Conservation (phyloP, 2,329 filamentous ascomycete species). For the Zelopaecilomyces penicillatus region DNA sequence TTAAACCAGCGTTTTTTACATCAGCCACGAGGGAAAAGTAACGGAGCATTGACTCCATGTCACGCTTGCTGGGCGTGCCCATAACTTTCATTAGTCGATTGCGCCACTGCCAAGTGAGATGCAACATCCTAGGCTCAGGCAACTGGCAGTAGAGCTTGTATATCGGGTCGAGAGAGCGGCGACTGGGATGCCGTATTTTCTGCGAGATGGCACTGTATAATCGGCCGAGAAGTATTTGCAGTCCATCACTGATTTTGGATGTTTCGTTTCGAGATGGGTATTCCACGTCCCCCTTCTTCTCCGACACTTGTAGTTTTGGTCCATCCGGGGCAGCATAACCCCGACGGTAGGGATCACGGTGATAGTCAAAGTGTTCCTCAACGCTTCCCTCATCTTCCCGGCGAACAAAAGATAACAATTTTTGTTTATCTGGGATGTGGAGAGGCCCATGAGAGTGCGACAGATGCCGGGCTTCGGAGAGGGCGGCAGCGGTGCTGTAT, state of each 20-base stretch:
- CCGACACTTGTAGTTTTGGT: slow-evolving; percentile 41
- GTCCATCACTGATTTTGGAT: slow-evolving; percentile 24
- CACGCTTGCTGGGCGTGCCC: slow-evolving; percentile 50
- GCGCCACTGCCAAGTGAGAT: slow-evolving; percentile 44
- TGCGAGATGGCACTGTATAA: slow-evolving; percentile 33
- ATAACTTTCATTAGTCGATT: slow-evolving; percentile 60
- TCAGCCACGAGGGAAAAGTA: slow-evolving; percentile 82
- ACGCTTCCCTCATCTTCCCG: slow-evolving; percentile 39
- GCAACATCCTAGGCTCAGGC: slow-evolving; percentile 44
- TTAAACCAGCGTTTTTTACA: slow-evolving; percentile 64
- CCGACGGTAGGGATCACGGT: slow-evolving; percentile 45
- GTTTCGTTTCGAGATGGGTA: slow-evolving; percentile 37
- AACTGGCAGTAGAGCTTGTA: slow-evolving; percentile 42
- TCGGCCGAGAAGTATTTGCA: slow-evolving; percentile 26
- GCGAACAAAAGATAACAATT: slow-evolving; percentile 46
- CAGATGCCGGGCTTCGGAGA: slow-evolving; percentile 10
- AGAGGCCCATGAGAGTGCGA: slow-evolving; percentile 6
- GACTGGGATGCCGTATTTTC: slow-evolving; percentile 33
- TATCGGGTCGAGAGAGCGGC: slow-evolving; percentile 34
- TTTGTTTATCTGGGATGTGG: slow-evolving; percentile 23
- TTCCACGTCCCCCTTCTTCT: slow-evolving; percentile 38
- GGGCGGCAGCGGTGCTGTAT: slow-evolving; percentile 19
- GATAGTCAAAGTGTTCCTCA: slow-evolving; percentile 44
- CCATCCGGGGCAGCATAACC: slow-evolving; percentile 45
- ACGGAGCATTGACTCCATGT: slow-evolving; percentile 59